phyloP scores from a whole-genome alignment of 2,329 filamentous ascomycete genomes.

The Fusarium pseudonygamai region DNA sequence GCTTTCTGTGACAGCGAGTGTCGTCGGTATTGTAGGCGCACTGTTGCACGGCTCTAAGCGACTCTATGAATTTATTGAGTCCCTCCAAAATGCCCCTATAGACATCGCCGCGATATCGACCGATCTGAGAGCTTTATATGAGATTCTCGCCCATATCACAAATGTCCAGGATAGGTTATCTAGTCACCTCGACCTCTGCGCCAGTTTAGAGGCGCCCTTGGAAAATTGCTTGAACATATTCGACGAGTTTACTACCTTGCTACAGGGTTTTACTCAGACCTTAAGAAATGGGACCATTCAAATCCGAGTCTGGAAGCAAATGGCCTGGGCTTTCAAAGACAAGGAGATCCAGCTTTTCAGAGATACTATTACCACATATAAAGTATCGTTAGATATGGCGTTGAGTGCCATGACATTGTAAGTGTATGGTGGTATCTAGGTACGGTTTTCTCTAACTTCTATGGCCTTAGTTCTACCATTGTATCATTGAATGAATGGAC shows the following conservation, averaged over 20 bases:
- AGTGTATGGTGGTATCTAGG: neutral
- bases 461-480: neutral
- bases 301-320: neutral
- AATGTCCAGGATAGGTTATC: neutral
- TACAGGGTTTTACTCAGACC: neutral
- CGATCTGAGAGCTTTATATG: neutral
- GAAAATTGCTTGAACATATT: neutral
- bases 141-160: accelerated
- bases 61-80: neutral
- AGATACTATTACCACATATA: neutral
- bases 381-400: accelerated
- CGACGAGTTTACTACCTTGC: neutral
- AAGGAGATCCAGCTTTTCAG: neutral
- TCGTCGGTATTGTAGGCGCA: neutral
- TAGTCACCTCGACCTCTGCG: accelerated
- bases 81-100: neutral
- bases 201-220: neutral
- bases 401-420: neutral
- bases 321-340: neutral
- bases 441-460: neutral
- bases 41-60: neutral
- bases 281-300: neutral
- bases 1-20: neutral
- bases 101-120: neutral
- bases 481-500: neutral